Evolutionary conservation across 1,284 basidiomycete species (phyloP).

Genomic region (Grifola frondosa): DNA sequence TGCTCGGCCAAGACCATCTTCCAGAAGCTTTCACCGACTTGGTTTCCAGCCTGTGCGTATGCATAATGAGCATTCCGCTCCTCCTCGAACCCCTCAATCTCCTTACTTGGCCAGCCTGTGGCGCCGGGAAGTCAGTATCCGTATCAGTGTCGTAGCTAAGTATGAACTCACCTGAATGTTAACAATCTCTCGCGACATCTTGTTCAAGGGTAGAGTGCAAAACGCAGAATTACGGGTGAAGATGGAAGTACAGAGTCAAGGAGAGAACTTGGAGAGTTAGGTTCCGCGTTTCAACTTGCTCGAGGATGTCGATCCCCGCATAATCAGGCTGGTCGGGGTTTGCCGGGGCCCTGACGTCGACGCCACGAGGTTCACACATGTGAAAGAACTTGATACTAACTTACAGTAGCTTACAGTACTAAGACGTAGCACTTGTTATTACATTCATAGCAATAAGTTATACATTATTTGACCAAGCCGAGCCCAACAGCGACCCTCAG

Average conservation of each 20-base stretch:
- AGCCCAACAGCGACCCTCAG: too few relatives aligned
- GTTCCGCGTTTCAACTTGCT: too few relatives aligned
- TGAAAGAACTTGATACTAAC: too few relatives aligned
- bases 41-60: slow-evolving; percentile 59
- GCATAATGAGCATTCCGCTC: background rate
- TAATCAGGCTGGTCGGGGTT: too few relatives aligned
- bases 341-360: too few relatives aligned
- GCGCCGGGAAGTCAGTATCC: background rate
- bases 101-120: slow-evolving; percentile 16
- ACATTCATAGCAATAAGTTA: too few relatives aligned
- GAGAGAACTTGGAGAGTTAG: too few relatives aligned
- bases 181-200: slow-evolving; percentile 19
- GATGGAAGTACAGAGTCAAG: slow-evolving; percentile 10
- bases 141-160: background rate
- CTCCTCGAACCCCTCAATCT: slow-evolving; percentile 1
- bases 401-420: too few relatives aligned
- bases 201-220: background rate
- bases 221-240: slow-evolving; percentile 2
- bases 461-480: too few relatives aligned
- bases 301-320: too few relatives aligned
- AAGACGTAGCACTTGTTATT: too few relatives aligned
- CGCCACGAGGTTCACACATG: too few relatives aligned
- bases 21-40: slow-evolving; percentile 82
- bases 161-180: slow-evolving; percentile 17
- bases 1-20: slow-evolving; percentile 78